Base-by-base conservation (phyloP, 2,329 filamentous ascomycete species). In the Pseudogymnoascus sp. region DNA sequence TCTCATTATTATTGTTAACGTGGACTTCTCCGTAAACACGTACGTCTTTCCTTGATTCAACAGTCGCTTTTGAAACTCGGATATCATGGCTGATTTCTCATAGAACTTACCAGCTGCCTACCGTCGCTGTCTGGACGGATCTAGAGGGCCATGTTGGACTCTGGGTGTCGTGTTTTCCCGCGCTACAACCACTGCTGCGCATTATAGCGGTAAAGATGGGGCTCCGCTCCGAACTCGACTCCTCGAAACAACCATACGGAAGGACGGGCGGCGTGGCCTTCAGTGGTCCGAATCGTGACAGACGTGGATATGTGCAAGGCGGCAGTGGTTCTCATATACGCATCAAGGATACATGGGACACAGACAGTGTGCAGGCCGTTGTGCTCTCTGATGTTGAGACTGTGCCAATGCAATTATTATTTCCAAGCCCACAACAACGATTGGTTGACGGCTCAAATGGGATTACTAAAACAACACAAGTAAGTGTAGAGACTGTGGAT, bases 121-220 rank as follows among this genome's bases (percentile, higher is more conserved):
- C 67, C 5, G 71, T 74, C n/a, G 72, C 70, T 31, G 68, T 74
- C 7, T 79, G 76, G 77, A 78, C 76, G 6, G 74, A 77, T 61
- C 68, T 78, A 4, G 77, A 79, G 66, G 71, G 74, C 48, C 77
- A 79, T 65, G 69, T 77, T 48, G 78, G 77, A n/a, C 69, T 79
- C 31, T 79, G 77, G 77, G 76, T 76, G 54, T 71, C 73, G 11
- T 79, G 77, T 65, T 76, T 79, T 41, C 76, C 77, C 3, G 72
- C 77, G 1, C 66, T 79, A 10, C 77, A 79, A 41, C 76, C 77
- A 2, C 64, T 79, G 14, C 64, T 77, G 6, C 74, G 77, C n/a
- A 63, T 71, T n/a, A 21, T 73, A 16, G 68, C 68, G 7, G 62
- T 54, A 34, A 63, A 62, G 23, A 45, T 67, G 19, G 65, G 65